Evolutionary conservation across 2,329 filamentous ascomycete genomes (phyloP).

Genomic region (Clarireedia homoeocarpa): DNA sequence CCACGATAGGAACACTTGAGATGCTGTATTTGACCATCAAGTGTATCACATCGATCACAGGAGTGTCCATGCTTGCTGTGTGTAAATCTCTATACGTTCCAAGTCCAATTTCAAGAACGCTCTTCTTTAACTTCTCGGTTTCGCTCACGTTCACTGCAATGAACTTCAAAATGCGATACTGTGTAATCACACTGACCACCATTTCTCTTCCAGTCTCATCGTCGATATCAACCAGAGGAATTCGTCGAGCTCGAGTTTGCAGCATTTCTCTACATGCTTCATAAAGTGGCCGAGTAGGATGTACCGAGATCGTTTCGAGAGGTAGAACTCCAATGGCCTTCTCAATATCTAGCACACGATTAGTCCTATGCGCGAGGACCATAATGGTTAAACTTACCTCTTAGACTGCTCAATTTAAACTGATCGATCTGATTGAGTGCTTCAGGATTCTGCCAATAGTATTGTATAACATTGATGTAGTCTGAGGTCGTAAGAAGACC

Average conservation of each 20-base stretch:
- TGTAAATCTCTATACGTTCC: constrained; percentile 77
- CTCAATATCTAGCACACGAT: constrained; percentile 66
- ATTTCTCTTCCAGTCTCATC: constrained; percentile 89
- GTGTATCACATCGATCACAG: constrained; percentile 91
- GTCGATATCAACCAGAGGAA: constrained; percentile 87
- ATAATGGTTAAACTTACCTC: constrained; percentile 49
- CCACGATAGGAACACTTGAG: constrained; percentile 87
- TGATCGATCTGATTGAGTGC: constrained; percentile 85
- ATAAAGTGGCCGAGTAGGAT: constrained; percentile 83
- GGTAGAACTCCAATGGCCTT: constrained; percentile 84
- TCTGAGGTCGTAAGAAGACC: constrained; percentile 92
- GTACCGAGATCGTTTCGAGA: constrained; percentile 92
- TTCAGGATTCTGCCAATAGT: constrained; percentile 96
- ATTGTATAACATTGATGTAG: constrained; percentile 98
- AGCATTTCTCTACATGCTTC: constrained; percentile 95
- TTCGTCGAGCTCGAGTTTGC: constrained; percentile 83
- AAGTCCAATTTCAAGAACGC: constrained; percentile 72
- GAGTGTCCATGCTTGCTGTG: constrained; percentile 80
- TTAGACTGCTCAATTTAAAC: constrained; percentile 83
- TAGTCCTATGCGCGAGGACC: constrained; percentile 11
- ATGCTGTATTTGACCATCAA: constrained; percentile 89
- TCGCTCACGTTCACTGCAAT: constrained; percentile 87
- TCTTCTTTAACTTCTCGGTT: constrained; percentile 81
- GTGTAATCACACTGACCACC: constrained; percentile 93
- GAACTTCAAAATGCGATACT: constrained; percentile 98